Conservation (phyloP, 116 monocot species). For the Phalaenopsis hybrid region DNA sequence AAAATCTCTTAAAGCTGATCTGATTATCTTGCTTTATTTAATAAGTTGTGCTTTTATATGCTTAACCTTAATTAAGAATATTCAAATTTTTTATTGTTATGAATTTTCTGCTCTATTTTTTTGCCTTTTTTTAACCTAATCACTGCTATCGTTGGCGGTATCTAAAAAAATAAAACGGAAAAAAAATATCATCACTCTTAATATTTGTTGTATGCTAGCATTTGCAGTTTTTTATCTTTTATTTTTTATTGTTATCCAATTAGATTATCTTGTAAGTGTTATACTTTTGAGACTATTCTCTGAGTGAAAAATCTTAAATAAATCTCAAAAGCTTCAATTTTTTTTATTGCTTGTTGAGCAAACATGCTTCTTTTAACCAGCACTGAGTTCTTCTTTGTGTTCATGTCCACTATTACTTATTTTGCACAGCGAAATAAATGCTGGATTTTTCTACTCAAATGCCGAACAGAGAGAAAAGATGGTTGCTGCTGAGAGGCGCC, state of each 20-base stretch:
- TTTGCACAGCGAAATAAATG: constrained; percentile 86
- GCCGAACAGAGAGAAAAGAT: constrained; percentile 98
- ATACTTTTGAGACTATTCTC: neutral
- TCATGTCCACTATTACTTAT: neutral
- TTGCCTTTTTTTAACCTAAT: too few species aligned
- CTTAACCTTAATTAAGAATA: too few species aligned
- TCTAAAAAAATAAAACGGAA: too few species aligned
- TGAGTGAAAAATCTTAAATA: neutral
- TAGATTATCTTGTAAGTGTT: neutral
- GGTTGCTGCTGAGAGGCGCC: constrained; percentile 94
- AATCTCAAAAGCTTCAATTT: neutral
- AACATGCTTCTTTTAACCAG: neutral
- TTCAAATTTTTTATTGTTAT: too few species aligned
- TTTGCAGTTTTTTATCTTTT: too few species aligned
- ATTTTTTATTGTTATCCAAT: neutral
- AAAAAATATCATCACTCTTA: too few species aligned
- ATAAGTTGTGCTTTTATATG: too few species aligned
- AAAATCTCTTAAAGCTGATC: too few species aligned
- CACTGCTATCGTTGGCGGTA: too few species aligned
- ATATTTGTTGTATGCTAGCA: too few species aligned
- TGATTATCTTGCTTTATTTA: too few species aligned
- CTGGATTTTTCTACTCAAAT: constrained; percentile 98
- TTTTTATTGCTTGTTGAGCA: neutral
- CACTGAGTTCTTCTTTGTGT: neutral
- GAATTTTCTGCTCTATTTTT: too few species aligned